Evolutionary conservation across 192 early-diverging fungal species (phyloP), one percentile per base, ranked within the genome.

Genomic region (Backusella macrospora): DNA sequence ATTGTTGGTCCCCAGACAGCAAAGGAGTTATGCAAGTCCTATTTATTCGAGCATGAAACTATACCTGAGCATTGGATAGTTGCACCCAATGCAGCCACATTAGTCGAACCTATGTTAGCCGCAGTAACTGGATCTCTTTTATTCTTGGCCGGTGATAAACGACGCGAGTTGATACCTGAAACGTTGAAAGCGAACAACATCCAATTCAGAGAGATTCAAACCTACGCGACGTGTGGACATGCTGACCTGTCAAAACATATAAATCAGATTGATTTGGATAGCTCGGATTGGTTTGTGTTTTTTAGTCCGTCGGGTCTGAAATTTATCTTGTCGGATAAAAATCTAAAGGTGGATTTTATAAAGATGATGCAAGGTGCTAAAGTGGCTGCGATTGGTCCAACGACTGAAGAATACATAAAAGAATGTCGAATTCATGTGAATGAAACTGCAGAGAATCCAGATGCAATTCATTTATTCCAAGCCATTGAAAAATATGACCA

Each of bases 231-330:
- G 0, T 67, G 40, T 39, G 42, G 47, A 15, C 47, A 44, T 29
- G 47, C 15, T 62, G 18, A 55, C 12, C 72, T 82, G 78, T 74
- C 23, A n/a, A 3, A 48, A 13, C 9, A 16, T 55, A 75, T 71
- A 62, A 62, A 29, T n/a, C 40, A 10, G 42, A 26, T 68, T 4
- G 29, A 65, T 13, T 44, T 46, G 6, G 21, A 18, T 21, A 47
- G 46, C 8, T 65, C 62, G 39, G 70, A 78, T 62, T 89, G 88
- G 86, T 48, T 86, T n/a, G 78, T 86, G 7, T 86, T 86, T 77
- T 89, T 87, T 75, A 89, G 87, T 77, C 87, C 87, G 15, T 87
- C 84, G 3, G 87, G 87, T 14, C 75, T 89, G 7, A 84, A 85
- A 68, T 68, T 69, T 44, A 76, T 23, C 66, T 80, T 42, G 43